A percentile compares a stretch with the other conserved stretches of the same genome.
Conservation (phyloP, 805 yeast genomes). For the Cyberlindnera xylosilytica region DNA sequence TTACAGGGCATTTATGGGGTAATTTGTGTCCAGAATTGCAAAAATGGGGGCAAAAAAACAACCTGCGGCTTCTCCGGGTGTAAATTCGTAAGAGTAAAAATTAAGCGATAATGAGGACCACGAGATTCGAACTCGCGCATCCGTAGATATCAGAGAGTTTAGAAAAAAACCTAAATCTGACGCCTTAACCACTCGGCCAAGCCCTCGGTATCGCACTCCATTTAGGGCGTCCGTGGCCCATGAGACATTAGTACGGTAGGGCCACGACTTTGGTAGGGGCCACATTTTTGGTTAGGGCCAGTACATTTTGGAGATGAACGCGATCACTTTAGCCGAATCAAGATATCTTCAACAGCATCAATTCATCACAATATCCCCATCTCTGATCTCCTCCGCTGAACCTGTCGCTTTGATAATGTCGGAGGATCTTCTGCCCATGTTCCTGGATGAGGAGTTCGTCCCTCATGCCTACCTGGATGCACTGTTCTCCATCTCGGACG, state of each 20-base stretch:
- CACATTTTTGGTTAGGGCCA: not conserved
- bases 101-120: slow-evolving; percentile 32
- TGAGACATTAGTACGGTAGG: not conserved
- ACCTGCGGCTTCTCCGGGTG: too few species aligned
- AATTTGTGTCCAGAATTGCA: too few species aligned
- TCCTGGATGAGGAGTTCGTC: slow-evolving; percentile 62
- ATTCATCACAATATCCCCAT: too few species aligned
- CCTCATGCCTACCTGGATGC: slow-evolving; percentile 68
- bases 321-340: too few species aligned
- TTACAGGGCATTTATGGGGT: too few species aligned
- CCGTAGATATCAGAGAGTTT: slow-evolving; percentile 40
- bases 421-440: slow-evolving; percentile 54
- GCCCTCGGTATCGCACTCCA: slow-evolving; percentile 27
- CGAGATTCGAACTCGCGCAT: slow-evolving; percentile 44
- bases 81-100: not conserved
- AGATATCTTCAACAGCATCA: too few species aligned
- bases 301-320: not conserved
- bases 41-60: too few species aligned
- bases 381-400: not conserved
- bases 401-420: slow-evolving; percentile 8
- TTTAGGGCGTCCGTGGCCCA: not conserved
- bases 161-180: slow-evolving; percentile 34
- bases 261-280: not conserved
- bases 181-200: slow-evolving; percentile 46
- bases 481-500: slow-evolving; percentile 33